Evolutionary conservation across 345 rosid species (phyloP).

Genomic region (Lepidium africanum): DNA sequence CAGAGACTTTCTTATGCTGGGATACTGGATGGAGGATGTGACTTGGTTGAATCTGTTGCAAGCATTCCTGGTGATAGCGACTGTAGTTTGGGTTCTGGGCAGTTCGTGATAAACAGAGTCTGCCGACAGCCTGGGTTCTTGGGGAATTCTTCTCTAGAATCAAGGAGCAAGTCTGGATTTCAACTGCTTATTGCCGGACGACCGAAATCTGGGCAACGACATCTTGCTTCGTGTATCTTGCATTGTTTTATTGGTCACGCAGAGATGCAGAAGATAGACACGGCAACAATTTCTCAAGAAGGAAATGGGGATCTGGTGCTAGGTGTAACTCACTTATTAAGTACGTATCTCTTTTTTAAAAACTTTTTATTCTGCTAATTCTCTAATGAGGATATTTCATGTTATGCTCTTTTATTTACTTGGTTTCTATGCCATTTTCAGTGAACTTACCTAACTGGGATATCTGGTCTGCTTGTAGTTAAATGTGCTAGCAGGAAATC

Average conservation of each 20-base stretch:
- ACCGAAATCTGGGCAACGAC: constrained; percentile 85
- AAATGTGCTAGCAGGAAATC: constrained; percentile 69
- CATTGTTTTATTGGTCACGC: constrained; percentile 72
- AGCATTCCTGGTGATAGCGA: constrained; percentile 29
- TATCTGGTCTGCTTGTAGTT: constrained; percentile 47
- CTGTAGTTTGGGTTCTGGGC: constrained; percentile 25
- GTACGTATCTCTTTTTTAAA: constrained; percentile 39
- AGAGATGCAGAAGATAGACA: constrained; percentile 84
- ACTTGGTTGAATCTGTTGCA: constrained; percentile 35
- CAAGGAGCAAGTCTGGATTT: constrained; percentile 54
- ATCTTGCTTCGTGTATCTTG: constrained; percentile 87
- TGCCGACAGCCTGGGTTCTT: constrained; percentile 22
- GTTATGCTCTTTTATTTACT: neutral
- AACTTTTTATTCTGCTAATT: neutral
- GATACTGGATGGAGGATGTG: constrained; percentile 43
- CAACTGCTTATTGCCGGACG: constrained; percentile 72
- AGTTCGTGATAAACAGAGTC: constrained; percentile 26
- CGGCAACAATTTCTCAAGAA: constrained; percentile 87
- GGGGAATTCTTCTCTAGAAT: constrained; percentile 30
- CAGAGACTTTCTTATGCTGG: constrained; percentile 54
- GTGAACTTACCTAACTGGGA: constrained; percentile 10
- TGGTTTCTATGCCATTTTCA: constrained; percentile 1
- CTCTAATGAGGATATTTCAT: neutral
- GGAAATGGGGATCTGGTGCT: constrained; percentile 85
- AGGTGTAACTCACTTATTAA: constrained; percentile 70